phyloP scores from a whole-genome alignment of 2,329 filamentous ascomycete species.

The Chaetomium sp. region DNA sequence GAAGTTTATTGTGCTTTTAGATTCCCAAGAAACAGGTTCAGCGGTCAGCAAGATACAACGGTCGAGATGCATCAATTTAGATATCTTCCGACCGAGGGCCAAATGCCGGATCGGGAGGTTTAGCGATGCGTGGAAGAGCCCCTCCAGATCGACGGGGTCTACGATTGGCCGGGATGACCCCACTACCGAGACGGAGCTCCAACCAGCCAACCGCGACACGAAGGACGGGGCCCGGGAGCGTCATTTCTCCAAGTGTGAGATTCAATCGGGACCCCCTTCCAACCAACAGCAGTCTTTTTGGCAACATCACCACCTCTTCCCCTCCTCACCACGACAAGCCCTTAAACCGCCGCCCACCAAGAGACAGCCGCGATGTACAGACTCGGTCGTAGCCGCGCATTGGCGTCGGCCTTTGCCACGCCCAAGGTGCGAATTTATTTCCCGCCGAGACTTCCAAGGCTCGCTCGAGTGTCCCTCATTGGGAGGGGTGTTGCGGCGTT shows the following conservation, averaged over 20 bases:
- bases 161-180: constrained; percentile 5
- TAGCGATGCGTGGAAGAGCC: constrained; percentile 4
- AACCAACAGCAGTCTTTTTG: constrained; percentile 11
- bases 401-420: constrained; percentile 73
- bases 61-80: neutral
- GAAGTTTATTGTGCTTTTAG: no score
- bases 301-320: constrained; percentile 10
- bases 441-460: neutral
- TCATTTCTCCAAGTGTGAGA: constrained; percentile 22
- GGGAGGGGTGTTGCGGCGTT: no score
- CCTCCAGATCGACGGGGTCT: neutral
- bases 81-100: constrained; percentile 2
- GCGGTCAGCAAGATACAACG: no score
- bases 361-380: constrained; percentile 67
- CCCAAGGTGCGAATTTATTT: constrained; percentile 56
- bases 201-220: constrained; percentile 7
- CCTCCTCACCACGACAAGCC: neutral
- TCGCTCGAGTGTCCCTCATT: neutral
- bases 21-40: no score
- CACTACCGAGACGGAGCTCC: neutral
- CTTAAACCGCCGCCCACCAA: neutral
- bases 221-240: constrained; percentile 13
- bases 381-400: constrained; percentile 72
- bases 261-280: neutral
- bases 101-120: constrained; percentile 5